Evolutionary conservation across 371 early-diverging fungal species (phyloP), one percentile per base, ranked within the genome.

Genomic region (Mortierella sp.): DNA sequence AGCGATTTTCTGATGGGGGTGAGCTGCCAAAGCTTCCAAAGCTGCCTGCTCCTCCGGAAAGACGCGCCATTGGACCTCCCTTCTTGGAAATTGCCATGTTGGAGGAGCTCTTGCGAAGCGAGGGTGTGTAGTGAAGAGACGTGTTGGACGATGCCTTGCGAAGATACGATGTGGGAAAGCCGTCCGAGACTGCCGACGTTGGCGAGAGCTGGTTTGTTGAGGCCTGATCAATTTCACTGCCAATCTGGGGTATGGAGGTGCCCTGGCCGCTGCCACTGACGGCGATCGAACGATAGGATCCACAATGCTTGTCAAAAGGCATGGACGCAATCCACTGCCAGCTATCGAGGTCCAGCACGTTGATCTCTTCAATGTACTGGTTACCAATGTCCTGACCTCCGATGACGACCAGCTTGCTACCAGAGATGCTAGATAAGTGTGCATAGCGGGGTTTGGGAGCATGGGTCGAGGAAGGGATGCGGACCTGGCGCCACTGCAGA

Each of bases 381-480:
- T 92, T 93, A 42, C 82, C 83, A 61, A 92, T 81, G 51, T 93
- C 93, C 78, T 94, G 94, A n/a, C 94, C 94, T 56, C 94, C 94
- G 34, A 94, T 81, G 0, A 93, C 79, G 6, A 92, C 79, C 44
- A 93, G 67, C 31, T 82, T 83, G 66, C 85, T 85, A n/a, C 81
- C 83, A 47, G 84, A 69, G 41, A 87, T 81, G 46, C 87, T 62
- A 46, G 92, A 84, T n/a, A 93, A 69, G 60, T 94, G 94, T 5
- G 94, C 94, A 78, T 93, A 94, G 26, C 94, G 80, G n/a, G 93
- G 86, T 54, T 87, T 84, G 26, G 94, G 93, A 12, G 86, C 80
- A 44, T 82, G 86, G 0, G 81, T 48, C 0, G 86, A 85, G 9
- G 84, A 81, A 7, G 81, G 79, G 15, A 88, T 80, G 7, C 66